Conservation (phyloP, 345 rosid species). For the Eucalyptus decipiens region DNA sequence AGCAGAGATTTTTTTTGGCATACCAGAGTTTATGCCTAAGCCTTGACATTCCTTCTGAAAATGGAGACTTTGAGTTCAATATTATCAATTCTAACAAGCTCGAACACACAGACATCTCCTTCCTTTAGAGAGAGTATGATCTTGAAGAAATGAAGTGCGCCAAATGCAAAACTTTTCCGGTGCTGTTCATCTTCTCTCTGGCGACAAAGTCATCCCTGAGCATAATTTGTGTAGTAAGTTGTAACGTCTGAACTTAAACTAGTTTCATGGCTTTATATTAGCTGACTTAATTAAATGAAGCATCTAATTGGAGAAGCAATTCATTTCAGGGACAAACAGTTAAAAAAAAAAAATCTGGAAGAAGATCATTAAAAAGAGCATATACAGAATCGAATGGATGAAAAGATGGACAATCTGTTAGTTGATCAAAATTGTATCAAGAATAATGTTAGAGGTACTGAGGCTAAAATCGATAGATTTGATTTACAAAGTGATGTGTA, state of each 20-base stretch:
- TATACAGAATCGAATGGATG: too few species aligned
- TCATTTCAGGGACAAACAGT: fast-evolving
- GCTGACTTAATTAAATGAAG: too few species aligned
- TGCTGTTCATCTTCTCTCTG: background rate
- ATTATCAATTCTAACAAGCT: background rate
- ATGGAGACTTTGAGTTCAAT: background rate
- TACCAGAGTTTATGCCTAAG: background rate
- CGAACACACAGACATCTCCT: background rate
- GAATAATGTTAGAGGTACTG: too few species aligned
- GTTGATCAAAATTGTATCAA: background rate
- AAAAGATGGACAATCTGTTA: too few species aligned
- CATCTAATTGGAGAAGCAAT: fast-evolving
- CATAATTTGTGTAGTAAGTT: background rate
- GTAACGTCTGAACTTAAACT: background rate
- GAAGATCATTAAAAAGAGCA: background rate
- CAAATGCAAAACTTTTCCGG: fast-evolving
- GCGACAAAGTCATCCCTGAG: background rate
- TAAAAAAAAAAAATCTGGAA: background rate
- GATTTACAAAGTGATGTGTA: too few species aligned
- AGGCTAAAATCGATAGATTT: too few species aligned
- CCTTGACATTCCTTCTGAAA: background rate
- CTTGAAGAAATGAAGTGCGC: background rate
- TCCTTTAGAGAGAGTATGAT: background rate
- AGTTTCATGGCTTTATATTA: too few species aligned
- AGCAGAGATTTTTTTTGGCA: too few species aligned